phyloP scores from a whole-genome alignment of 2,329 filamentous ascomycete genomes.

The Didymella glomerata region DNA sequence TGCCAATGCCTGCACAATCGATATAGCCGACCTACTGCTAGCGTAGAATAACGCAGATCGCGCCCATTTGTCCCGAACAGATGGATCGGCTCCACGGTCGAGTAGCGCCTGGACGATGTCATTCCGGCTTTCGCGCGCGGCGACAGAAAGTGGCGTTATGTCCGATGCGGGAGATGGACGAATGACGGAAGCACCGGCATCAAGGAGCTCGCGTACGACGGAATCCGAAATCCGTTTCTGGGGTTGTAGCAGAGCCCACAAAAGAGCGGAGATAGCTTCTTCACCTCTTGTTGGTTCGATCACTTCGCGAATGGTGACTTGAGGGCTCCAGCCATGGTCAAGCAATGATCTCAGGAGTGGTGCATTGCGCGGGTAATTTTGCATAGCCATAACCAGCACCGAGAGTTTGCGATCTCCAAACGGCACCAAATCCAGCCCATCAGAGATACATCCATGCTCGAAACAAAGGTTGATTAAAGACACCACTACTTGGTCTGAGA shows the following conservation, averaged over 20 bases:
- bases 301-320: slow-evolving; percentile 57
- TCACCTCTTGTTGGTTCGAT: slow-evolving; percentile 59
- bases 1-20: slow-evolving; percentile 56
- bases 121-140: slow-evolving; percentile 63
- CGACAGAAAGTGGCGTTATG: slow-evolving; percentile 67
- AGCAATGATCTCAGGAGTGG: slow-evolving; percentile 33
- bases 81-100: slow-evolving; percentile 66
- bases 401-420: slow-evolving; percentile 24
- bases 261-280: slow-evolving; percentile 65
- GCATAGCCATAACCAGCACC: slow-evolving; percentile 38
- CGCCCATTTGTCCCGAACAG: slow-evolving; percentile 64
- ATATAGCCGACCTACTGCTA: slow-evolving; percentile 52
- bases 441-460: slow-evolving; percentile 54
- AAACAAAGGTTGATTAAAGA: slow-evolving; percentile 64
- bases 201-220: slow-evolving; percentile 66
- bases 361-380: slow-evolving; percentile 37
- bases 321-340: slow-evolving; percentile 39
- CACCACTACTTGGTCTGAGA: slow-evolving; percentile 56
- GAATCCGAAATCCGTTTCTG: slow-evolving; percentile 69
- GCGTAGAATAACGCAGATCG: slow-evolving; percentile 69
- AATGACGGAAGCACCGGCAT: slow-evolving; percentile 65
- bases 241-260: slow-evolving; percentile 69
- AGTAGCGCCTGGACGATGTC: slow-evolving; percentile 67
- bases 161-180: slow-evolving; percentile 62
- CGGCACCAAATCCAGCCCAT: slow-evolving; percentile 30